These are phyloP conservation scores for Lactarius tabidus DNA, from an alignment of 768 basidiomycete species.

Conservation along the genomic window DNA sequence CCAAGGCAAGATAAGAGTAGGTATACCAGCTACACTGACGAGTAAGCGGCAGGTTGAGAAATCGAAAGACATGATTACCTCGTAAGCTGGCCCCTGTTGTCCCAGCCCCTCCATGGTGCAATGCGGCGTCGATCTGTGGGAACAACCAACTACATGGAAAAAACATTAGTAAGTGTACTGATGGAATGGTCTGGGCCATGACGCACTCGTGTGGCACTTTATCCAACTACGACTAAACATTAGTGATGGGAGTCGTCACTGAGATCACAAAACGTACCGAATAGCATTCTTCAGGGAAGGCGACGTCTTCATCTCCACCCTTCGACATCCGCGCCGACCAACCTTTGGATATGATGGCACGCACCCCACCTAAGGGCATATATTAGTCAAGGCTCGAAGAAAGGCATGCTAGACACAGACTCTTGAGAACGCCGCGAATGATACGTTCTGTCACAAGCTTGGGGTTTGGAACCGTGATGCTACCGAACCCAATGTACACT, in stretches of 20 bases:
- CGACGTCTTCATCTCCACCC: constrained; percentile 35
- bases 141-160: constrained; percentile 47
- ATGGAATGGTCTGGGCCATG: neutral
- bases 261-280: constrained; percentile 29
- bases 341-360: constrained; percentile 64
- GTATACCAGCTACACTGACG: constrained; percentile 44
- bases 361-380: constrained; percentile 45
- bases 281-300: constrained; percentile 52
- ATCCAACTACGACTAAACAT: constrained; percentile 40
- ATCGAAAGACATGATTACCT: constrained; percentile 29
- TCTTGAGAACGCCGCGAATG: constrained; percentile 56
- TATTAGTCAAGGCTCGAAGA: neutral
- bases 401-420: constrained; percentile 33
- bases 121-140: constrained; percentile 54
- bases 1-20: constrained; percentile 67
- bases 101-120: constrained; percentile 70
- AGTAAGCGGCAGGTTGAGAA: neutral
- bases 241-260: neutral
- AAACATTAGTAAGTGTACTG: constrained; percentile 2
- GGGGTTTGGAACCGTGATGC: constrained; percentile 61
- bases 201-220: constrained; percentile 60
- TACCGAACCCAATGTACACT: constrained; percentile 71
- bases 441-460: constrained; percentile 51
- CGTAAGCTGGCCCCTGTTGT: constrained; percentile 63
- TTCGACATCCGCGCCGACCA: constrained; percentile 59